Evolutionary conservation across 2,329 filamentous ascomycete species (phyloP), one percentile per base, ranked within the genome.

Genomic region (Pseudonectria buxi): DNA sequence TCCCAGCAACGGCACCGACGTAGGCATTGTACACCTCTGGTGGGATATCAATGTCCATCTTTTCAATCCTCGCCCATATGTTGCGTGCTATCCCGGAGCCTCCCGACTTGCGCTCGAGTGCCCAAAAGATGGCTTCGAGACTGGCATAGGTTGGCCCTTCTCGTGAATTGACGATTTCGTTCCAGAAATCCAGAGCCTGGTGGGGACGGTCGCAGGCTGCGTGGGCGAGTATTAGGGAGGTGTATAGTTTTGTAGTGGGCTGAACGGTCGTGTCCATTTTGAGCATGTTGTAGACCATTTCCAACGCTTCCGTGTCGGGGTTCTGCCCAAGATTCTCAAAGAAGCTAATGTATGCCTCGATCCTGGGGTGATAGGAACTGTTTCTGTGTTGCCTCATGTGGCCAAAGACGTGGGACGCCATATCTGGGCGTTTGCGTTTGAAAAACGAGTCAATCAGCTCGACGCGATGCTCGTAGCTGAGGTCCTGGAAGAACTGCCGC

Each of bases 191-290:
- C 44, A 94, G 66, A 2, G 85, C 86, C 36, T 75, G 74, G 22
- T 72, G 62, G 0, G 82, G 70, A 44, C 79, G 69, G 6, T 76
- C 83, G 51, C 79, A 84, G 1, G 76, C 74, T 1, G 79, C 77
- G 55, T 94, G 90, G 0, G 86, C 89, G 10, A 92, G 70, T 80
- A 98, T 95, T 32, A 96, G 67, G 0, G 83, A 79, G 51, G 95
- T 96, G 49, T 83, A 78, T 3, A 96, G 68, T 36, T 68, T 70
- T 1, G 90, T 96, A 48, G 75, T 80, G 4, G 82, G 72, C 48
- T 89, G 79, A 26, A 96, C 72, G 28, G 77, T 75, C n/a, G 81
- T 73, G 58, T 98, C 92, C 58, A 95, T 81, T 64, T 95, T 96
- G 47, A 95, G 71, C 77, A 95, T 90, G 56, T 95, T 95, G 64